Evolutionary conservation across 2,329 filamentous ascomycete species (phyloP), one percentile per base, ranked within the genome.

Genomic region (Penicillium frequentans): DNA sequence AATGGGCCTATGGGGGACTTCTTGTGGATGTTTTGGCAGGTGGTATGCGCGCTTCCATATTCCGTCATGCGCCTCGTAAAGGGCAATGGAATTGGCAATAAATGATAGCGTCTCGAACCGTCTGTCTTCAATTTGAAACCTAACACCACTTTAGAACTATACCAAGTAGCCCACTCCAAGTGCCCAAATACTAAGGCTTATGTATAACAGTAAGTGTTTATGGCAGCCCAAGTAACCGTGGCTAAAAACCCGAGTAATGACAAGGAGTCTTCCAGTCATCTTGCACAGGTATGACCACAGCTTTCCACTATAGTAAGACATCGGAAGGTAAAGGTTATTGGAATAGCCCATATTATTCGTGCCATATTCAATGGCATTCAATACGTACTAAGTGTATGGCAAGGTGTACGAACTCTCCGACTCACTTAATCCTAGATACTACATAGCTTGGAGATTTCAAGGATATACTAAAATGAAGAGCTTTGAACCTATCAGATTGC

Each of bases 11-110:
- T 39, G 10, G 33, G 14, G 6, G 60, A 66, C 37, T 57, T 52
- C 6, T 16, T 33, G 0, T 64, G 57, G 27, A 54, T 68, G 35
- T 5, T 65, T 23, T 62, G 59, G 57, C 65, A 67, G 43, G 46
- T 67, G 16, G 10, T 65, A 4, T 49, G 47, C 24, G 57, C 64
- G 1, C 3, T 68, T 10, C 61, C 61, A 26, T 54, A 55, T 23
- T 54, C 53, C 11, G 42, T 61, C 23, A 6, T 55, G 21, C 54
- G 54, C 14, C 44, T 49, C 23, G 16, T 61, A 7, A 49, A 49
- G n/a, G 46, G 46, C 27, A 23, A 9, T 14, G 35, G 21, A 31
- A 6, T 14, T 7, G 9, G 7, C 35, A 11, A 42, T 39, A 19
- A 16, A 39, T 39, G 35, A 19, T 39, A 39, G n/a, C 19, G n/a